Evolutionary conservation across 495 filamentous ascomycete genomes (phyloP).

Genomic region (Podospora pseudocomata): DNA sequence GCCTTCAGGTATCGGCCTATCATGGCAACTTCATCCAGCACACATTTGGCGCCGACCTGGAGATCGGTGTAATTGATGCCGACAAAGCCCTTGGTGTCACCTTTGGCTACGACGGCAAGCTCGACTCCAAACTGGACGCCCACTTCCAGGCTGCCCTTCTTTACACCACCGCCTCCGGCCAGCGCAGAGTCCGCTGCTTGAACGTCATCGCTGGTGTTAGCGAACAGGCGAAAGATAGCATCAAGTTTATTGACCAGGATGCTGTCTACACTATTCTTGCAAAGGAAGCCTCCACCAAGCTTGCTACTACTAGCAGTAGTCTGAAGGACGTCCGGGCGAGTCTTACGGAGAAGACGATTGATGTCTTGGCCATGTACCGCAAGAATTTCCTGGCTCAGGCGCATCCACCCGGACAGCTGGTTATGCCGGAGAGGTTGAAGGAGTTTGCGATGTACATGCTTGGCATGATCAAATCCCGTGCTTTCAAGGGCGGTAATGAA

Average conservation of each 20-base stretch:
- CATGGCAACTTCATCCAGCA: constrained; percentile 96
- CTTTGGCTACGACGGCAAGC: constrained; percentile 95
- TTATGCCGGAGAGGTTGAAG: constrained; percentile 93
- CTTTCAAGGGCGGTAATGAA: constrained; percentile 91
- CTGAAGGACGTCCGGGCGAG: constrained; percentile 84
- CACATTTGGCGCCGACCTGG: constrained; percentile 89
- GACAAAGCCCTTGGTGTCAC: constrained; percentile 91
- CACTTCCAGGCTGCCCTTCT: constrained; percentile 96
- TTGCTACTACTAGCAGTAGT: constrained; percentile 61
- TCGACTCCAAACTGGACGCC: constrained; percentile 91
- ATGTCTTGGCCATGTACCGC: constrained; percentile 89
- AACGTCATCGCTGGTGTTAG: constrained; percentile 92
- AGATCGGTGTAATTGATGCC: constrained; percentile 87
- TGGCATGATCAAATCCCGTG: constrained; percentile 83
- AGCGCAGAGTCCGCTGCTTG: constrained; percentile 86
- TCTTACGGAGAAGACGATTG: constrained; percentile 88
- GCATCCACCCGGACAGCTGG: constrained; percentile 87
- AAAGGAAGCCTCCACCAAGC: constrained; percentile 84
- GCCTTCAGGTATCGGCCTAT: constrained; percentile 88
- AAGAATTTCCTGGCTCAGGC: constrained; percentile 77
- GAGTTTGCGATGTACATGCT: constrained; percentile 98
- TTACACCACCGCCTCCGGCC: constrained; percentile 86
- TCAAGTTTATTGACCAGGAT: constrained; percentile 94
- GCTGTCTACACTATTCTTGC: constrained; percentile 82
- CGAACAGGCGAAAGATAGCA: constrained; percentile 74